Evolutionary conservation across 2,329 filamentous ascomycete genomes (phyloP), one percentile per base, ranked within the genome.

Genomic region (Colletotrichum tofieldiae): DNA sequence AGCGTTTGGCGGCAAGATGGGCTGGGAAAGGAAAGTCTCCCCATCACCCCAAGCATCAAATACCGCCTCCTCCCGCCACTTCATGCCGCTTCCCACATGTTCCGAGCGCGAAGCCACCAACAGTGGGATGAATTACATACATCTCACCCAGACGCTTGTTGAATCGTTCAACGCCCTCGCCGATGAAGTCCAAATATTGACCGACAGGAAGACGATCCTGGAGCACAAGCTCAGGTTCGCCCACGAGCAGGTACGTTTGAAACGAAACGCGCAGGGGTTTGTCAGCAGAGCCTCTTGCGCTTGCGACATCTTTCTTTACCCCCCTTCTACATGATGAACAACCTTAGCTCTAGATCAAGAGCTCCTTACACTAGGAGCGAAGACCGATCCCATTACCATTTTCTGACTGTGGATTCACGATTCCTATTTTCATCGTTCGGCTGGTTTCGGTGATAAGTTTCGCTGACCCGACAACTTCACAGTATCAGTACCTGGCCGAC

Each of bases 291-390:
- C 63, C 67, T 35, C 26, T 23, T 43, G 43, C 43, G 32, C 41
- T 58, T 67, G 71, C 67, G 52, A 73, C 64, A 51, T 49, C 32
- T 55, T 18, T 37, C 56, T 56, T 56, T 65, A 67, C 54, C 66
- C 43, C 61, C 65, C 58, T 77, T 65, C 69, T 69, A 45, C 54
- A 84, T 86, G 85, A 86, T 85, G 82, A 84, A 75, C 79, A 78
- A 78, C 80, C 80, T 93, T 94, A 94, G 93, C 93, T 94, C 93
- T 94, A 94, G 93, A 94, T 93, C 92, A 92, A 87, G 88, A 94
- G 91, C 87, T 89, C 85, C 87, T 79, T 39, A 75, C 74, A 75
- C 73, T 78, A 82, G 86, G 85, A 87, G 85, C 86, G 79, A 83
- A 89, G 92, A 93, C 87, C 86, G 91, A 93, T 82, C 89, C 80